Evolutionary conservation across 306 rosid genomes (phyloP), one percentile per base, ranked within the genome.

Genomic region (Arachis stenosperma): DNA sequence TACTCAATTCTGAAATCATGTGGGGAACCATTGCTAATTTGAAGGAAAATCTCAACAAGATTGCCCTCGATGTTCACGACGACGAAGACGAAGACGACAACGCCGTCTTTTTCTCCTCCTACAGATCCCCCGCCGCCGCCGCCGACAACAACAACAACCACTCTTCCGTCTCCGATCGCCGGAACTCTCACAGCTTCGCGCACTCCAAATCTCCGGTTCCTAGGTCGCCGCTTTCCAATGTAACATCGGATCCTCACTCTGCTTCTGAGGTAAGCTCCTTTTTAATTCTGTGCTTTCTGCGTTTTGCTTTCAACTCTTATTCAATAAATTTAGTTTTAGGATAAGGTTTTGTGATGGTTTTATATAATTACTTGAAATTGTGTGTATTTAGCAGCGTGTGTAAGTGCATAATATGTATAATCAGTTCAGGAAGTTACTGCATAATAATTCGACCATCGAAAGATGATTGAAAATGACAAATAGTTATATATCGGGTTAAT

Each of bases 21-120:
- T 90, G 97, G 95, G 81, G 84, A 77, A 77, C 96, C 69, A 90
- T 90, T 71, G 91, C 97, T 40, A 90, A 90, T 81, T 71, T 93
- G 71, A 93, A 93, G 54, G 98, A 93, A 85, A 93, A 90, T 61
- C 79, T 93, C 79, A 86, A 90, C 77, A 87, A 87, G 85, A 93
- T 93, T 67, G 96, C 96, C 2, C 96, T 86, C 64, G 97, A 90
- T 61, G 98, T 93, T 44, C 98, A 90, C 83, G 59, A 83, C 57
- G 88, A 57, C 6, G 86, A 86, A n/a, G 89, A 88, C 8, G 61
- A 87, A 3, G 89, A 81, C 3, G 88, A 84, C 37, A 92, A 82
- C 48, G 48, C 29, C 76, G 75, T 61, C 62, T 84, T 79, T 65
- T 84, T 77, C 14, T 79, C 75, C 81, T 56, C 81, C 72, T 79